Evolutionary conservation across 2,329 filamentous ascomycete genomes (phyloP), one percentile per base, ranked within the genome.

Genomic region (Colletotrichum magnum): DNA sequence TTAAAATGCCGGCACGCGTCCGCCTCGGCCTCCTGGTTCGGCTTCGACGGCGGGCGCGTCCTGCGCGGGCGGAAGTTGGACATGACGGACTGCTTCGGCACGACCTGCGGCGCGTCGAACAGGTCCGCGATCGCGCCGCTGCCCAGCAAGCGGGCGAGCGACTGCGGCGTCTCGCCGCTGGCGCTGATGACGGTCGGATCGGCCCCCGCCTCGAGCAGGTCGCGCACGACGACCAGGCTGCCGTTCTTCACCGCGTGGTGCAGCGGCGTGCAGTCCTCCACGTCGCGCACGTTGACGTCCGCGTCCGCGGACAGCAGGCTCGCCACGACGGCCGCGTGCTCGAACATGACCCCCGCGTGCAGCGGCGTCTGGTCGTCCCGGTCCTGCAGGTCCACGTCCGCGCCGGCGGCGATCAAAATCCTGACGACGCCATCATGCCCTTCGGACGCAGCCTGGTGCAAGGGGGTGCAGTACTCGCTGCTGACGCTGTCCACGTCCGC

Each of bases 241-340:
- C 68, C 71, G 54, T 72, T 72, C 56, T 72, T 72, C 15, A 72
- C 71, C 12, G 71, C 71, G 13, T 72, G 71, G 58, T 72, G 71
- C 21, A 72, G 57, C 36, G 71, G 69, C 18, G 71, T 72, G 9
- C 71, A 72, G 58, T 72, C 69, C 58, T 72, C 71, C n/a, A 58
- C 64, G 24, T 72, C 71, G 24, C 65, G 7, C 1, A 69, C 5
- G n/a, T 72, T 45, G 13, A 71, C 69, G 4, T 68, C 58, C 28
- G 71, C 71, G 15, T 68, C 65, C 16, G 71, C 69, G 6, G 65
- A 61, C 4, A 72, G 13, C 39, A 72, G 7, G 13, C 54, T 62
- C 15, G 58, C 64, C 3, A 71, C 72, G 10, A 72, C 71, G 7
- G 58, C 64, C 18, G 70, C 64, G 58, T 73, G 72, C 67, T 73